Conservation (phyloP, 768 basidiomycete species). For the Boletellus emodensis region DNA sequence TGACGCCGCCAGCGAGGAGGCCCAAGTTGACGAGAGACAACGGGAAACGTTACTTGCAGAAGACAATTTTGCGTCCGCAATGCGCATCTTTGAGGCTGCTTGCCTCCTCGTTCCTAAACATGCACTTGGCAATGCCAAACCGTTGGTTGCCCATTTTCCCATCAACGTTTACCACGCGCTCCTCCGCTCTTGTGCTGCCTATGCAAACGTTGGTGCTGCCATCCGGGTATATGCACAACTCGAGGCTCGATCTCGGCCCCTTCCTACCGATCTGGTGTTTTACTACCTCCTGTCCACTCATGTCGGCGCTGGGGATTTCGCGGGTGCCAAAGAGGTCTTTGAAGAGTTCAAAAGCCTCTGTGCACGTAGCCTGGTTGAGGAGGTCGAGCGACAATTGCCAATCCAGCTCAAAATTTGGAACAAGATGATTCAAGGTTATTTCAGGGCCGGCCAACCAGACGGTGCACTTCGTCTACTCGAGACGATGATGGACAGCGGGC, state of each 20-base stretch:
- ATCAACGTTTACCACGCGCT: conserved; percentile 47
- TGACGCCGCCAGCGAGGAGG: conserved; percentile 13
- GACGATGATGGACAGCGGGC: conserved; percentile 56
- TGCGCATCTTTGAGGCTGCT: conserved; percentile 68
- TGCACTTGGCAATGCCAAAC: conserved; percentile 12
- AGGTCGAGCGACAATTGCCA: conserved; percentile 19
- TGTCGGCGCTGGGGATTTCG: conserved; percentile 46
- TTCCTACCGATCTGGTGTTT: conserved; percentile 40
- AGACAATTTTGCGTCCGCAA: conserved; percentile 65
- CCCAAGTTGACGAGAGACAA: conserved; percentile 28
- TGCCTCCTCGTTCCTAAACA: conserved; percentile 29
- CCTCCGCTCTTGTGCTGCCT: conserved; percentile 57
- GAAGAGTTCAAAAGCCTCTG: conserved; percentile 49
- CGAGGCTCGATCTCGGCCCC: conserved; percentile 35
- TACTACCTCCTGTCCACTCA: conserved; percentile 57
- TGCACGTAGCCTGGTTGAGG: conserved; percentile 27
- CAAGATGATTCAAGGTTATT: conserved; percentile 71
- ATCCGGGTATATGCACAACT: conserved; percentile 62
- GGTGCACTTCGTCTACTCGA: conserved; percentile 65
- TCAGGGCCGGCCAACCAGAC: conserved; percentile 57
- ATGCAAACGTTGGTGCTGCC: conserved; percentile 56
- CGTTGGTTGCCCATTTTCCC: conserved; percentile 26
- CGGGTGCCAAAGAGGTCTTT: conserved; percentile 58
- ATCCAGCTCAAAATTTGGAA: conserved; percentile 60
- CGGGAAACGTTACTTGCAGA: conserved; percentile 51